phyloP scores from a whole-genome alignment of 352 stramenopile genomes.

The Pythium periplocum region DNA sequence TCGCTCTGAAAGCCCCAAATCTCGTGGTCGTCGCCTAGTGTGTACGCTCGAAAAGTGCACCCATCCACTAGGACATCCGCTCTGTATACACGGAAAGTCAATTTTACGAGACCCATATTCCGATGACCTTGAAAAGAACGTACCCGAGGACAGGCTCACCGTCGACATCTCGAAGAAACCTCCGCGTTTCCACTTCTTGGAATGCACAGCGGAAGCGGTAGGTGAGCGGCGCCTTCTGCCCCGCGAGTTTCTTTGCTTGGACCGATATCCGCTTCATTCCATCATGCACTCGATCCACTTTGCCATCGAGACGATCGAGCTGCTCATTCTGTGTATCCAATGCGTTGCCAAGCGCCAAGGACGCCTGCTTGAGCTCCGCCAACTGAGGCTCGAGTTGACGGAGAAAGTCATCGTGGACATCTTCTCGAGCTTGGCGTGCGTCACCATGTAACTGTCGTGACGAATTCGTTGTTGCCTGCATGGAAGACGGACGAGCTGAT shows the following conservation, averaged over 20 bases:
- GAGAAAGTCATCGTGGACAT: conserved; percentile 44
- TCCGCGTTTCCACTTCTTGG: conserved; percentile 42
- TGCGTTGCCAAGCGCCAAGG: conserved; percentile 48
- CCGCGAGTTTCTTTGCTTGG: conserved; percentile 52
- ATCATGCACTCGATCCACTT: conserved; percentile 59
- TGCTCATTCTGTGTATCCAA: conserved; percentile 61
- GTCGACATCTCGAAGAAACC: conserved; percentile 53
- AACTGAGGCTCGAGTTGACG: conserved; percentile 49
- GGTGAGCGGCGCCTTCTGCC: conserved; percentile 25
- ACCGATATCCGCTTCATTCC: conserved; percentile 66
- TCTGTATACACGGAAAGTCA: conserved; percentile 19
- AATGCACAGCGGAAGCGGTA: conserved; percentile 72
- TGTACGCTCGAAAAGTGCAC: conserved; percentile 73
- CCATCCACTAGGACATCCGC: conserved; percentile 54
- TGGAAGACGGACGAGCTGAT: background rate
- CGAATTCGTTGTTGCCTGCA: too few relatives aligned
- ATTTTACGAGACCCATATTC: background rate
- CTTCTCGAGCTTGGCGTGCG: conserved; percentile 8
- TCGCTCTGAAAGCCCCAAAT: conserved; percentile 80
- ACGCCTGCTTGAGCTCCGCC: conserved; percentile 61
- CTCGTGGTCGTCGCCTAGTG: conserved; percentile 64
- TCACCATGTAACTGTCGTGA: background rate
- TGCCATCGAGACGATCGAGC: conserved; percentile 52
- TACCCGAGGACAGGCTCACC: conserved; percentile 59
- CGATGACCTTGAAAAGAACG: background rate